Conservation (phyloP, 768 basidiomycete species). For the Cystofilobasidium macerans region DNA sequence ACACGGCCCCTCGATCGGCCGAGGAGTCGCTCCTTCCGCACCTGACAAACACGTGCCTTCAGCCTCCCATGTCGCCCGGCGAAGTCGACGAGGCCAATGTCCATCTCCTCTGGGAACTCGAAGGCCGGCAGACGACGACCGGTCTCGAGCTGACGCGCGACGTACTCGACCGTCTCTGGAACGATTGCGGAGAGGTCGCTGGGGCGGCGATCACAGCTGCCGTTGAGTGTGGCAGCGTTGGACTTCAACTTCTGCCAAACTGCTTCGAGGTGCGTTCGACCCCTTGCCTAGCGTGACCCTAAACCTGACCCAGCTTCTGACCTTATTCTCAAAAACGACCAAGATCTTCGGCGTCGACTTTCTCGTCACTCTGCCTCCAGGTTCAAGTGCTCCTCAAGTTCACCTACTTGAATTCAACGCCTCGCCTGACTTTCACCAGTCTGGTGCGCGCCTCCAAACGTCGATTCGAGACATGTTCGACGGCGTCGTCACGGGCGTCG, state of each 20-base stretch:
- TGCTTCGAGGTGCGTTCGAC: slow-evolving; percentile 54
- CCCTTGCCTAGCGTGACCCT: neutral
- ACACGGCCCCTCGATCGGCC: slow-evolving; percentile 43
- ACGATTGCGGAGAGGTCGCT: slow-evolving; percentile 55
- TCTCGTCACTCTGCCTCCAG: slow-evolving; percentile 49
- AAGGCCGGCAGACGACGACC: slow-evolving; percentile 43
- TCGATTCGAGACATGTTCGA: slow-evolving; percentile 70
- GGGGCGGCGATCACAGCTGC: slow-evolving; percentile 75
- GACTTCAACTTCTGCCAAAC: slow-evolving; percentile 36
- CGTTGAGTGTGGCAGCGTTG: slow-evolving; percentile 57
- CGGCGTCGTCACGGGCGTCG: slow-evolving; percentile 55
- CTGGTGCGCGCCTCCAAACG: slow-evolving; percentile 69
- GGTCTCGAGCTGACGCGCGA: slow-evolving; percentile 33
- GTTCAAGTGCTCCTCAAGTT: slow-evolving; percentile 46
- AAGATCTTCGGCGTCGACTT: slow-evolving; percentile 88
- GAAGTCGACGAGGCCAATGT: slow-evolving; percentile 43
- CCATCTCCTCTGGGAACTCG: slow-evolving; percentile 65
- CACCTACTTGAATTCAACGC: slow-evolving; percentile 84
- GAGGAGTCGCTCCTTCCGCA: slow-evolving; percentile 51
- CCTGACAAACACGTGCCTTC: slow-evolving; percentile 85
- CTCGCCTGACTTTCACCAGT: slow-evolving; percentile 89
- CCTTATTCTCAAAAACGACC: neutral
- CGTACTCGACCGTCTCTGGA: slow-evolving; percentile 48
- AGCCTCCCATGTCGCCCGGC: slow-evolving; percentile 37
- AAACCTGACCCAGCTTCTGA: neutral